These are phyloP conservation scores for Lactifluus piperatus DNA, from an alignment of 768 basidiomycete species.

Conservation along the genomic window DNA sequence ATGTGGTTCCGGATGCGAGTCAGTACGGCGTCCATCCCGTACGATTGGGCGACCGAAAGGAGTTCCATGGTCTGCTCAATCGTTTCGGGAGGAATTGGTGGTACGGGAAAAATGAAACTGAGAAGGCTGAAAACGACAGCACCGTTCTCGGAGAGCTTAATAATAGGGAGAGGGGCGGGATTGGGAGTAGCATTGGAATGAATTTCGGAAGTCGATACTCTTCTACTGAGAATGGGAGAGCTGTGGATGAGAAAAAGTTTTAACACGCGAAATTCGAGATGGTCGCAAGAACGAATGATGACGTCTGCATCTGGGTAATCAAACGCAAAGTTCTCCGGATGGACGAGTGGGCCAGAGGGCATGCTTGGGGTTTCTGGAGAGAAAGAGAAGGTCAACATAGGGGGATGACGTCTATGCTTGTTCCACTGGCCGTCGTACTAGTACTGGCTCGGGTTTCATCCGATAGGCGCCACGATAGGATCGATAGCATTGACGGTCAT, in stretches of 20 bases:
- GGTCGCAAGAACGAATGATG: conserved; percentile 36
- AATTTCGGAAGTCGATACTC: conserved; percentile 12
- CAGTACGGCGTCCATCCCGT: neutral
- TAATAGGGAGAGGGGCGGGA: neutral
- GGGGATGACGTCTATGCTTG: neutral
- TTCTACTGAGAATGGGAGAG: conserved; percentile 31
- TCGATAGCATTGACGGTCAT: too few species aligned
- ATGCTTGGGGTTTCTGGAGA: neutral
- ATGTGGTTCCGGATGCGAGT: neutral
- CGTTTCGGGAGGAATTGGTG: neutral
- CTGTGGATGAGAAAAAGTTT: conserved; percentile 35
- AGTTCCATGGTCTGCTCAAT: conserved; percentile 1
- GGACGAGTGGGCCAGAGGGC: neutral
- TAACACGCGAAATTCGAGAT: conserved; percentile 36
- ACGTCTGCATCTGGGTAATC: conserved; percentile 35
- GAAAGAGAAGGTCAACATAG: neutral
- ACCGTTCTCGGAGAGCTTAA: neutral
- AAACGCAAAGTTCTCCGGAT: conserved; percentile 25
- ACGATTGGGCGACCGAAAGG: neutral
- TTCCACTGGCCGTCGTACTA: neutral
- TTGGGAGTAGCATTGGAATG: neutral
- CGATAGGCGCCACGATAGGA: neutral
- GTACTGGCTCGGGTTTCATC: neutral
- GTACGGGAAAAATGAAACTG: neutral
- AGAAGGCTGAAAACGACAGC: conserved; percentile 2